These are phyloP conservation scores for Articulospora tetracladia DNA, from an alignment of 495 filamentous ascomycete species.

Conservation along the genomic window DNA sequence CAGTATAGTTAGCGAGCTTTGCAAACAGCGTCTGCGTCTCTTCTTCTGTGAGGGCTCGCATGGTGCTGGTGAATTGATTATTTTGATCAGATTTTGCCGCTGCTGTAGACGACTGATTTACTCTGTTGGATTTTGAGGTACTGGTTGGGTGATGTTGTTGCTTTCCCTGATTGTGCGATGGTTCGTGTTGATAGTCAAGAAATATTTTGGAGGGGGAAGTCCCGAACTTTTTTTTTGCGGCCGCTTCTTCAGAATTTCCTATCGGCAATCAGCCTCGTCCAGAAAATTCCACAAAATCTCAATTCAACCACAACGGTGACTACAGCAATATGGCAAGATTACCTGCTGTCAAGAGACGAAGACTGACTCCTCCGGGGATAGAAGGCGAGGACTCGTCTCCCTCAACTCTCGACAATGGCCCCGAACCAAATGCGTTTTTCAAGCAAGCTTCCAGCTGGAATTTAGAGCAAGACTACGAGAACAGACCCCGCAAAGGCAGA, in stretches of 20 bases:
- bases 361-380: conserved; percentile 47
- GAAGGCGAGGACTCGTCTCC: conserved; percentile 34
- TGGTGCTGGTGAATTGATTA: conserved; percentile 27
- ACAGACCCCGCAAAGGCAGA: conserved; percentile 65
- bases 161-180: no score
- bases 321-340: conserved; percentile 43
- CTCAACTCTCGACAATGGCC: conserved; percentile 27
- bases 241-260: conserved; percentile 10
- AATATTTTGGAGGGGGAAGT: conserved; percentile 28
- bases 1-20: conserved; percentile 83
- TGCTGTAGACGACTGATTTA: neutral
- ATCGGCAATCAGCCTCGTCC: neutral
- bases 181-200: no score
- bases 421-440: conserved; percentile 27
- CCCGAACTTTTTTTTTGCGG: conserved; percentile 23
- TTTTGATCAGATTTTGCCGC: neutral
- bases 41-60: conserved; percentile 71
- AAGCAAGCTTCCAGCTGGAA: conserved; percentile 59
- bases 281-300: conserved; percentile 34
- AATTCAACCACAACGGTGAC: conserved; percentile 31
- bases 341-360: conserved; percentile 49
- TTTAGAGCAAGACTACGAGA: conserved; percentile 88
- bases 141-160: no score
- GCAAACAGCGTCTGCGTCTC: conserved; percentile 72
- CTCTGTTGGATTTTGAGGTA: neutral